Evolutionary conservation across 805 yeast species (phyloP), one percentile per base, ranked within the genome.

Genomic region (Metschnikowia reukaufii): DNA sequence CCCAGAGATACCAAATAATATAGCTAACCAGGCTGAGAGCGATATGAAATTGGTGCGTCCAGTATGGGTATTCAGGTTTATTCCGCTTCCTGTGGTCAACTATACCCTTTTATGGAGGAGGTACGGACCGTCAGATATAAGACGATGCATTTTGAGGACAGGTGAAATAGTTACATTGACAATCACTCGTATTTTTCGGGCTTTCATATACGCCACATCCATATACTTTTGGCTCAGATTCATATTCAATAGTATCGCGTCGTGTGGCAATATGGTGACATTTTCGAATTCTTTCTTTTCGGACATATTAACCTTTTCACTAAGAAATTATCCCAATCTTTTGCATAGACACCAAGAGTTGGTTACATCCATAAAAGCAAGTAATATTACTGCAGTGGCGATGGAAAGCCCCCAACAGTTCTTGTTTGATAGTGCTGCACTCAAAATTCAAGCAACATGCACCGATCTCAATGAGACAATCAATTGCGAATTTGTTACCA

Each of bases 251-350:
- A 35, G 53, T 18, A 49, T 67, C 17, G 54, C 62, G 35, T 48
- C 57, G 30, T 62, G 58, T 37, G 63, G 67, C 20, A 62, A 65
- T 44, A 50, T 61, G 35, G 55, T 61, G 15, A 65, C 72, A 2
- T 67, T 58, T 42, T 59, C 69, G n/a, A 52, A 54, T 16, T 63
- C 60, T 37, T 62, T 61, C 36, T 47, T 64, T 27, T 35, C 48
- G 20, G 73, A 69, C 44, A 49, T 61, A n/a, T 32, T 60, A 44
- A 65, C 72, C 5, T 69, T 51, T 47, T 35, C 62, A 3, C 40
- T 64, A 13, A 49, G 61, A 16, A 52, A 64, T 49, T 47, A 54
- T 39, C 42, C 44, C 2, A n/a, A 20, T 10, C 40, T 65, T 9
- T 16, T 58, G 18, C 38, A 41, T 23, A 42, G 61, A 13, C 41